Percentiles rank a stretch among this genome's conserved stretches.
These are phyloP conservation scores for Effrenium voratum DNA, from an alignment of 73 alveolate species.

Conservation along the genomic window DNA sequence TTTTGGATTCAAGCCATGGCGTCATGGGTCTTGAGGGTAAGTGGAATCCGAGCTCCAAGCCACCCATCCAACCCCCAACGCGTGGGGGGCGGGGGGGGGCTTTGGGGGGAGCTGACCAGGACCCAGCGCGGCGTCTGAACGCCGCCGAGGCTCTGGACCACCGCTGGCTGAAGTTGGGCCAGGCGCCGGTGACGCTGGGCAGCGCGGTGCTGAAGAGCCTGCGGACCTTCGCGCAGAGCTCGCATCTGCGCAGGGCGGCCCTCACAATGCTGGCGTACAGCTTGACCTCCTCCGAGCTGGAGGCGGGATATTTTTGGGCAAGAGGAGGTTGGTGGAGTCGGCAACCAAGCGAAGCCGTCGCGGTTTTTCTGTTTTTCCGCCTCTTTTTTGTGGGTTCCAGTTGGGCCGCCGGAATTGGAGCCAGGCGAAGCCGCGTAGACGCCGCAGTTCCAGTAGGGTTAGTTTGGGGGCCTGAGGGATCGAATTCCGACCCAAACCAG, in stretches of 20 bases:
- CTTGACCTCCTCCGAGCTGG: conserved; percentile 48
- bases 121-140: conserved; percentile 94
- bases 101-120: too few species aligned
- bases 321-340: neutral
- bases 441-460: too few species aligned
- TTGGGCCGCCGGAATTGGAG: too few species aligned
- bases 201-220: conserved; percentile 28
- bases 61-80: too few species aligned
- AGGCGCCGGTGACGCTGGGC: neutral
- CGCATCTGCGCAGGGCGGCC: conserved; percentile 63
- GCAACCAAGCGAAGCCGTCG: neutral
- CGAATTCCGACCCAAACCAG: too few species aligned
- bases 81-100: too few species aligned
- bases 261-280: conserved; percentile 66
- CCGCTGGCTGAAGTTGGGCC: conserved; percentile 94
- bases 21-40: too few species aligned
- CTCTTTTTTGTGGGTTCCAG: neutral
- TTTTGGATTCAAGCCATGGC: too few species aligned
- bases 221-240: conserved; percentile 49
- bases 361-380: neutral
- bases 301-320: neutral
- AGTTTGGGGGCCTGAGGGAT: too few species aligned
- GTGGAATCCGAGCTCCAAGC: too few species aligned
- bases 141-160: conserved; percentile 95
- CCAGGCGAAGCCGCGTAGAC: too few species aligned